phyloP scores from a whole-genome alignment of 495 filamentous ascomycete species.

The Penicillium goetzii region DNA sequence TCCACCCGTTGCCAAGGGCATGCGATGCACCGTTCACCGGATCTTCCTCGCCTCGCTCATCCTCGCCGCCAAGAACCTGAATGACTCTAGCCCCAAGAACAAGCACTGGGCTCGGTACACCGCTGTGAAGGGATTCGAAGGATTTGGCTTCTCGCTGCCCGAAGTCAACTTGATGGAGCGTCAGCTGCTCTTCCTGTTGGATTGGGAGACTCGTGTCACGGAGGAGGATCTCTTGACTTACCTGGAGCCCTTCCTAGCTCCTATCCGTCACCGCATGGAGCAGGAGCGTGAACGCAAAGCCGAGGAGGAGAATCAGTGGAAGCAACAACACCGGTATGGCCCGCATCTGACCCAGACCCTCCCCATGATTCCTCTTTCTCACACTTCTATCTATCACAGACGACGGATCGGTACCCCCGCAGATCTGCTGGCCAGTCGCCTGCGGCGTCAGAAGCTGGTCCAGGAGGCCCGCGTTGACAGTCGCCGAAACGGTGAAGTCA shows the following conservation, averaged over 20 bases:
- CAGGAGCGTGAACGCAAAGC: conserved; percentile 34
- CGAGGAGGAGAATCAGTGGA: conserved; percentile 39
- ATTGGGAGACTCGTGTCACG: conserved; percentile 87
- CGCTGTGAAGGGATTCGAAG: conserved; percentile 70
- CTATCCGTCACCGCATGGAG: conserved; percentile 64
- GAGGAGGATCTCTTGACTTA: conserved; percentile 84
- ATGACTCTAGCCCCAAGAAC: conserved; percentile 97
- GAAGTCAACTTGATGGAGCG: conserved; percentile 99
- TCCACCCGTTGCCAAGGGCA: conserved; percentile 92
- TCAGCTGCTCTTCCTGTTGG: conserved; percentile 88
- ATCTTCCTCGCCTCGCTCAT: conserved; percentile 83
- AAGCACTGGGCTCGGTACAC: conserved; percentile 99
- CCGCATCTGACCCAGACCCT: conserved; percentile 1
- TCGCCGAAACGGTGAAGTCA: conserved; percentile 22
- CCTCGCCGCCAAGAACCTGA: conserved; percentile 77
- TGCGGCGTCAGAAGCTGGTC: conserved; percentile 44
- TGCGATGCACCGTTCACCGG: conserved; percentile 93
- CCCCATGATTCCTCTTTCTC: background rate
- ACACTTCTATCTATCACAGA: conserved; percentile 18
- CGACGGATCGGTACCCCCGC: conserved; percentile 47
- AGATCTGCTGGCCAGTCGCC: conserved; percentile 46
- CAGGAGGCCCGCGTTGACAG: conserved; percentile 35
- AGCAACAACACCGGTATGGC: conserved; percentile 49
- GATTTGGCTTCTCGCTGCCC: conserved; percentile 88
- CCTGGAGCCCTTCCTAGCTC: conserved; percentile 84